Percentiles rank a stretch among this genome's conserved stretches.
Conservation (phyloP, 169 alveolate genomes). For the Plasmodium vivax region DNA sequence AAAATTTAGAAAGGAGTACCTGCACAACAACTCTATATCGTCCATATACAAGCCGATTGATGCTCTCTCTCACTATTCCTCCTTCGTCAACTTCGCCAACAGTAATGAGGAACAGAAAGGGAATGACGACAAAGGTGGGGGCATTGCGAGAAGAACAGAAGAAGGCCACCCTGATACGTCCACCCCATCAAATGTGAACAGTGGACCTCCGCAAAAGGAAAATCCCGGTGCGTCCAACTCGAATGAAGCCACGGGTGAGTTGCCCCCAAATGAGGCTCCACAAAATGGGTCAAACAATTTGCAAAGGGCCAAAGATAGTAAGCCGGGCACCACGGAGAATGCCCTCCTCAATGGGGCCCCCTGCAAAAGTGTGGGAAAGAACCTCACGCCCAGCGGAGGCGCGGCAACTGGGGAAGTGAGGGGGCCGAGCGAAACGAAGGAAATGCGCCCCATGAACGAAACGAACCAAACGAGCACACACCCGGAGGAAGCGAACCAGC, state of each 20-base stretch:
- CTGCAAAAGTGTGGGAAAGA: not conserved
- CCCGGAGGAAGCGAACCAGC: not conserved
- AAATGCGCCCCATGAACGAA: not conserved
- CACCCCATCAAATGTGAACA: not conserved
- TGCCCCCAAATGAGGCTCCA: not conserved
- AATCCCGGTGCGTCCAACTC: not conserved
- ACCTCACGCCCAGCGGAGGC: not conserved
- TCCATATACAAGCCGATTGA: slow-evolving; percentile 26
- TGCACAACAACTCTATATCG: not conserved
- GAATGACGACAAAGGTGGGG: not conserved
- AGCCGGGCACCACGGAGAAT: not conserved
- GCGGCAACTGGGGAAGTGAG: not conserved
- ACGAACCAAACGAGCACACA: not conserved
- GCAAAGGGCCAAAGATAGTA: not conserved
- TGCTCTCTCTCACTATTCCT: slow-evolving; percentile 35
- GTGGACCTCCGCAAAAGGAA: not conserved
- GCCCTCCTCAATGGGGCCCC: not conserved
- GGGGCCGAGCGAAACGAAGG: not conserved
- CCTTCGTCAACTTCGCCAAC: slow-evolving; percentile 6
- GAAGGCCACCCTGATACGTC: not conserved
- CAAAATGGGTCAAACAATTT: not conserved
- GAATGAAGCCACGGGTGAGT: not conserved
- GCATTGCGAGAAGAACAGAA: not conserved
- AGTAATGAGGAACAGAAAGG: not conserved
- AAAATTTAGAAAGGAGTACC: slow-evolving; percentile 22